Evolutionary conservation across 306 rosid genomes (phyloP).

Genomic region (Castanea mollissima): DNA sequence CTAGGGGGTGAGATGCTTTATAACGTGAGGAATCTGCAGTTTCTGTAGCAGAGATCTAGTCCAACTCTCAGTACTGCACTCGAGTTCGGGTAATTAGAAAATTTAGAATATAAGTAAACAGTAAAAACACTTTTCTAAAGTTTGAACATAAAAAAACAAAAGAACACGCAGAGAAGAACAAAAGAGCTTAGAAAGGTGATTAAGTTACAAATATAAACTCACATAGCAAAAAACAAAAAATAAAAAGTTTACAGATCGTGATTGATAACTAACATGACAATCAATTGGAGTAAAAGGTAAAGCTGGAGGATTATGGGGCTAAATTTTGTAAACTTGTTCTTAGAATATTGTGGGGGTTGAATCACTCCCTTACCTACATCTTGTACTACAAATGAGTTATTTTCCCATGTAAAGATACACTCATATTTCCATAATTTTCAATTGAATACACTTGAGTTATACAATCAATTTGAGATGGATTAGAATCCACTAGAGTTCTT

Average conservation of each 20-base stretch:
- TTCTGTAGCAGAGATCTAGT: background rate
- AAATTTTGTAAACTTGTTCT: background rate
- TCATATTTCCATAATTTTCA: background rate
- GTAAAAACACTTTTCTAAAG: background rate
- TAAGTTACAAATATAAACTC: too few species aligned
- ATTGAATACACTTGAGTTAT: background rate
- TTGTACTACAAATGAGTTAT: background rate
- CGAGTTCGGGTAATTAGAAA: background rate
- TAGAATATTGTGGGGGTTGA: background rate
- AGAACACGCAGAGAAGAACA: background rate
- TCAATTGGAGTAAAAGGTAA: background rate
- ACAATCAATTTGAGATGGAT: background rate
- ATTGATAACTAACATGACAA: background rate
- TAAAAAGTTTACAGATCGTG: background rate
- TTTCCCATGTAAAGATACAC: background rate
- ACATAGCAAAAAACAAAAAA: too few species aligned
- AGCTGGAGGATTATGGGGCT: background rate
- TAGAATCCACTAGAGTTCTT: too few species aligned
- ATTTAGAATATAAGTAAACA: background rate
- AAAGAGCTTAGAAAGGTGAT: background rate
- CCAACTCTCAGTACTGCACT: background rate
- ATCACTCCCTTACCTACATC: background rate
- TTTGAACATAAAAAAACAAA: background rate
- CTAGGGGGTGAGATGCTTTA: background rate
- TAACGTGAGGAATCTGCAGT: background rate